A percentile compares a stretch with the other conserved stretches of the same genome.
Evolutionary conservation across 306 rosid genomes (phyloP).

Genomic region (Gillenia trifoliata): DNA sequence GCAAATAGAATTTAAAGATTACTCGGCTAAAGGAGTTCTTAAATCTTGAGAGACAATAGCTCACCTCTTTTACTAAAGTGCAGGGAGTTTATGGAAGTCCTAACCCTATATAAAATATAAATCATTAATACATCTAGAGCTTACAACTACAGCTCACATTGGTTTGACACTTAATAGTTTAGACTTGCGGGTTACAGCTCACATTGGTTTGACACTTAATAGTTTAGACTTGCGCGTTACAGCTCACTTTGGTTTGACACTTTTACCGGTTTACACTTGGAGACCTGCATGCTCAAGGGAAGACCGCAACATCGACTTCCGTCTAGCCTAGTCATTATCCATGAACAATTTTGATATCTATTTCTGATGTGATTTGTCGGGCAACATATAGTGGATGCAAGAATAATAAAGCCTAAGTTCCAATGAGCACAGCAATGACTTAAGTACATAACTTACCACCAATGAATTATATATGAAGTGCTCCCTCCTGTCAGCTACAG

Average conservation of each 20-base stretch:
- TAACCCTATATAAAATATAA: neutral
- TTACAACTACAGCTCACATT: neutral
- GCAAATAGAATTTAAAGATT: neutral
- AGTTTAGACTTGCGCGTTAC: too few relatives aligned
- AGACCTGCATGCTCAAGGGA: neutral
- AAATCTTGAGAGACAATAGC: neutral
- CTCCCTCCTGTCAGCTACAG: conserved; percentile 96
- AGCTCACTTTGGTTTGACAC: neutral
- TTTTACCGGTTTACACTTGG: neutral
- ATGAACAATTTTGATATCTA: neutral
- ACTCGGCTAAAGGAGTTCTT: neutral
- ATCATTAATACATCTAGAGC: neutral
- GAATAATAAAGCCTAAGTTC: neutral
- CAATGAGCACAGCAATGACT: conserved; percentile 15
- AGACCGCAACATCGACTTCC: neutral
- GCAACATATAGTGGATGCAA: neutral
- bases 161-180: too few relatives aligned
- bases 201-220: neutral
- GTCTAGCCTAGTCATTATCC: neutral
- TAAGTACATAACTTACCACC: conserved; percentile 63
- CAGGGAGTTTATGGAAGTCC: neutral
- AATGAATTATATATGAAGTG: conserved; percentile 89
- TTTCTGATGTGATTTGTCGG: neutral
- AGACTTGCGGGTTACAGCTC: too few relatives aligned
- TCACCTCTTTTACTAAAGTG: neutral